Percentiles rank a stretch among this genome's conserved stretches.
Evolutionary conservation across 768 basidiomycete genomes (phyloP).

Genomic region (Kwoniella mangroviensis): DNA sequence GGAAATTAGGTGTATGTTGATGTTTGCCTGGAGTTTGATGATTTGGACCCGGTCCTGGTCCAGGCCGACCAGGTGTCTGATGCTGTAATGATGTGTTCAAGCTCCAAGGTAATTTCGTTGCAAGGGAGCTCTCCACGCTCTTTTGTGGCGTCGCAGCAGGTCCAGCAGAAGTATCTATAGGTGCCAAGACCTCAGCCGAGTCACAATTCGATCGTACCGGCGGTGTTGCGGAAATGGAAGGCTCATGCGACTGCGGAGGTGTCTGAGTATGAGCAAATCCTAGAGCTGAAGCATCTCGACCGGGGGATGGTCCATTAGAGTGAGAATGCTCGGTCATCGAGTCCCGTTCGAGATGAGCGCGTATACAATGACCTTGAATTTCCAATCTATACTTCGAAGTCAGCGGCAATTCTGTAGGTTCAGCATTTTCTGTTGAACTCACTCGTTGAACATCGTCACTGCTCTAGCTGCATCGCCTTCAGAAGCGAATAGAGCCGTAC

Average conservation of each 20-base stretch:
- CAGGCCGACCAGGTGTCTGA: conserved; percentile 18
- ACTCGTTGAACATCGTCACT: conserved; percentile 89
- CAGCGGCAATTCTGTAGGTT: conserved; percentile 2
- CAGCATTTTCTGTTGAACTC: conserved; percentile 49
- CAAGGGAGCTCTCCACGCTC: conserved; percentile 13
- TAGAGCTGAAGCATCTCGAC: background rate
- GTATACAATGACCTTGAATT: conserved; percentile 80
- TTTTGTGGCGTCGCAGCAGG: background rate
- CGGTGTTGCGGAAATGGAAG: background rate
- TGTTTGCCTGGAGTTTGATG: conserved; percentile 24
- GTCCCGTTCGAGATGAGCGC: conserved; percentile 79
- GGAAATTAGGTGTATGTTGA: conserved; percentile 35
- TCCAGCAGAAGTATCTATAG: conserved; percentile 5
- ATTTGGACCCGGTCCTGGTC: background rate
- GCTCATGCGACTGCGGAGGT: background rate
- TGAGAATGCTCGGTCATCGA: background rate
- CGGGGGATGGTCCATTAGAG: background rate
- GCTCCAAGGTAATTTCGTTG: conserved; percentile 35
- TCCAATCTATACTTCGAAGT: conserved; percentile 67
- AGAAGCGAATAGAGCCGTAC: conserved; percentile 83
- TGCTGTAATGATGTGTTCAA: conserved; percentile 37
- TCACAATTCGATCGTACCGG: background rate
- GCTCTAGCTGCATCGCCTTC: conserved; percentile 84
- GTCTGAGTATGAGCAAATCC: background rate
- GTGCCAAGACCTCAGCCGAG: background rate